Evolutionary conservation across 1,139 yeast species (phyloP).

Genomic region (Magnusiomyces starmeri): DNA sequence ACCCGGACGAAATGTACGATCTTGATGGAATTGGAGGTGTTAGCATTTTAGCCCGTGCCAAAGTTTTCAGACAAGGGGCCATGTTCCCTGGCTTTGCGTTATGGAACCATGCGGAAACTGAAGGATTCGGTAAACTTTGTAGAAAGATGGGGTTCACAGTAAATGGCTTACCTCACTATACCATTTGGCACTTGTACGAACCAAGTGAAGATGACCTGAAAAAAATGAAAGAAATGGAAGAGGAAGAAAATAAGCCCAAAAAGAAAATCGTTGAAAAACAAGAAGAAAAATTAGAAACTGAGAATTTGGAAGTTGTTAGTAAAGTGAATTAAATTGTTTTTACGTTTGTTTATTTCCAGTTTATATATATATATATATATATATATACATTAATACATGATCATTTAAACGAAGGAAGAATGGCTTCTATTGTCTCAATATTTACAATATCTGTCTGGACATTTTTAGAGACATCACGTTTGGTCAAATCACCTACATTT

Average conservation of each 20-base stretch:
- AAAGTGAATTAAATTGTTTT: too few species aligned
- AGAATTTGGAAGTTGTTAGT: background rate
- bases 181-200: slow-evolving; percentile 87
- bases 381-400: background rate
- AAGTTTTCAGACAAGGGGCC: slow-evolving; percentile 70
- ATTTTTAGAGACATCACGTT: slow-evolving; percentile 11
- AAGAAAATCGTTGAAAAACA: background rate
- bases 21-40: slow-evolving; percentile 92
- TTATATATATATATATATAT: background rate
- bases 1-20: slow-evolving; percentile 81
- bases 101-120: slow-evolving; percentile 87
- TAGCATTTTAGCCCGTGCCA: slow-evolving; percentile 70
- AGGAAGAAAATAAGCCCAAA: slow-evolving; percentile 40
- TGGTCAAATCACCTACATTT: slow-evolving; percentile 15
- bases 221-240: slow-evolving; percentile 64
- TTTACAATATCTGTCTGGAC: slow-evolving; percentile 1
- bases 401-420: slow-evolving; percentile 1
- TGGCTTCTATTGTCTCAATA: slow-evolving; percentile 8
- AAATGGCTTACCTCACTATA: slow-evolving; percentile 78
- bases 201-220: slow-evolving; percentile 87
- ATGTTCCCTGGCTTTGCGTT: slow-evolving; percentile 88
- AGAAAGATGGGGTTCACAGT: slow-evolving; percentile 75
- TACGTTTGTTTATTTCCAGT: background rate
- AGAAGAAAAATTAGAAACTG: background rate
- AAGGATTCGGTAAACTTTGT: slow-evolving; percentile 82